A percentile compares a stretch with the other conserved stretches of the same genome.
Conservation (phyloP, 441 rosid species). For the Brassica hybrid region DNA sequence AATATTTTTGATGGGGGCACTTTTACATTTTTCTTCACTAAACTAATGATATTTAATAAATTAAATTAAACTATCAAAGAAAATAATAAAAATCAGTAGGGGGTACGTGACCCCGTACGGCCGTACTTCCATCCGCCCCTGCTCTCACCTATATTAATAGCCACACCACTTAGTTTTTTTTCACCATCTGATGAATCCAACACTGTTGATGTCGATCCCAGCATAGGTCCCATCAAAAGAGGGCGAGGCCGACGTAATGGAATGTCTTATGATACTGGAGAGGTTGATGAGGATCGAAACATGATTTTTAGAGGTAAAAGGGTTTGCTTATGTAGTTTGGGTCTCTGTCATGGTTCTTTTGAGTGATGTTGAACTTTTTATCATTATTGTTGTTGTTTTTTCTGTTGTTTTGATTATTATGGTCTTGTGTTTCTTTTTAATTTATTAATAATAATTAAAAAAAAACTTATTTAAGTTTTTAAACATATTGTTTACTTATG, state of each 20-base stretch:
- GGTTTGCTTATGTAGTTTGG: background rate
- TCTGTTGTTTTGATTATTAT: background rate
- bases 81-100: too few species aligned
- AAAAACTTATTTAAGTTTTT: background rate
- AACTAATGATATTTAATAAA: too few species aligned
- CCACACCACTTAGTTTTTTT: background rate
- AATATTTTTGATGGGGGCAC: too few species aligned
- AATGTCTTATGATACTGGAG: background rate
- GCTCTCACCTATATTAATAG: background rate
- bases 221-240: background rate
- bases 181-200: background rate
- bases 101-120: too few species aligned
- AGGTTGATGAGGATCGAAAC: background rate
- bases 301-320: background rate
- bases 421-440: background rate
- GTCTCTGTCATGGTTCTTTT: background rate
- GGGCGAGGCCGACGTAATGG: constrained; percentile 40
- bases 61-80: too few species aligned
- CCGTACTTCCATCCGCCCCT: too few species aligned
- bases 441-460: background rate
- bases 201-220: background rate
- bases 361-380: background rate
- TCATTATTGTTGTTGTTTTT: background rate
- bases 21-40: too few species aligned
- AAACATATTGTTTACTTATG: background rate